Conservation (phyloP, 2,329 filamentous ascomycete species). For the Botrytis sinoallii region DNA sequence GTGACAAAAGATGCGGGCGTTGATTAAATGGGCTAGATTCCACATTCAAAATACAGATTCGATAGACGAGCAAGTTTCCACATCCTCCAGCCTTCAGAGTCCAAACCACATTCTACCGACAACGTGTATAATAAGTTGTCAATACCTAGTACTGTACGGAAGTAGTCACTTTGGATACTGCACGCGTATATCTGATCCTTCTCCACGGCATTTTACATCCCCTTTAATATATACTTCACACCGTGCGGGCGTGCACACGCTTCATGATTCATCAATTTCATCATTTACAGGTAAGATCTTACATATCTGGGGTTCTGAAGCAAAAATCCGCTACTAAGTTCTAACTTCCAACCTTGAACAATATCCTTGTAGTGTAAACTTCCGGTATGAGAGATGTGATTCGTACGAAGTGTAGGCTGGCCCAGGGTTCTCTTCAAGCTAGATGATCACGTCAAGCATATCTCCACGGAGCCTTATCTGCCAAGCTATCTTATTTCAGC, state of each 20-base stretch:
- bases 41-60: neutral
- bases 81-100: neutral
- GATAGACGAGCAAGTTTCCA: neutral
- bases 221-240: neutral
- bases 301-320: neutral
- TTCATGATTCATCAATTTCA: constrained; percentile 4
- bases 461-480: constrained; percentile 17
- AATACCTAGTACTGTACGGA: neutral
- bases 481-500: neutral
- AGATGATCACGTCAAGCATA: neutral
- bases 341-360: neutral
- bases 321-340: neutral
- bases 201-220: neutral
- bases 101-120: neutral
- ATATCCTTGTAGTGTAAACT: neutral
- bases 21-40: constrained; percentile 5
- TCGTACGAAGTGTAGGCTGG: neutral
- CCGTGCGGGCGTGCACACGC: neutral
- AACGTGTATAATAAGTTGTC: neutral
- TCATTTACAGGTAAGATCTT: neutral
- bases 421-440: neutral
- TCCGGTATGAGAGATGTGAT: neutral
- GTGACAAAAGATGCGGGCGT: neutral
- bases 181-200: neutral
- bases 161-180: neutral